Conservation (phyloP, 2,329 filamentous ascomycete genomes). For the Apiospora sp. region DNA sequence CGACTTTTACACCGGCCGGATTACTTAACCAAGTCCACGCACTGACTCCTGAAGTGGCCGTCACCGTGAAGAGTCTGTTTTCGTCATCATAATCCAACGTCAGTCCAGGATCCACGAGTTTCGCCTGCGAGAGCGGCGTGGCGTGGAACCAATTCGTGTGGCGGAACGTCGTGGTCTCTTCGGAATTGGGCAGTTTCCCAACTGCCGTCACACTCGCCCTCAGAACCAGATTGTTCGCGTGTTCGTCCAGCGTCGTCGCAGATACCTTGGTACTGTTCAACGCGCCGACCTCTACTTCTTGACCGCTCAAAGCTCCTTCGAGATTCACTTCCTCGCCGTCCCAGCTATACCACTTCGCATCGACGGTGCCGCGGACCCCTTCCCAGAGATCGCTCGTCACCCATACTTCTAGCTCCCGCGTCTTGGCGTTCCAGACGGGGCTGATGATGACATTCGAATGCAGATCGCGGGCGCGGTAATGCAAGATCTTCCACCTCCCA, state of each 20-base stretch:
- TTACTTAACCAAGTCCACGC: slow-evolving; percentile 36
- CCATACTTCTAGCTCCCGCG: slow-evolving; percentile 59
- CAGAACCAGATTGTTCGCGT: slow-evolving; percentile 39
- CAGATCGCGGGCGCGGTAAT: slow-evolving; percentile 64
- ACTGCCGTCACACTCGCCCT: slow-evolving; percentile 50
- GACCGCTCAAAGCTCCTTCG: slow-evolving; percentile 36
- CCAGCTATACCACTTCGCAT: slow-evolving; percentile 60
- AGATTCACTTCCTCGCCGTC: slow-evolving; percentile 41
- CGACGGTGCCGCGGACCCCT: slow-evolving; percentile 52
- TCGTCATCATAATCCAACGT: not conserved
- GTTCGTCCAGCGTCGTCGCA: not conserved
- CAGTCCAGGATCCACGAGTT: slow-evolving; percentile 57
- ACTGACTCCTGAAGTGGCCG: not conserved
- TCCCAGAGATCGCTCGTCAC: slow-evolving; percentile 67
- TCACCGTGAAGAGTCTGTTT: not conserved
- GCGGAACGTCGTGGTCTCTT: slow-evolving; percentile 49
- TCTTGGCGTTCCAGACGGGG: slow-evolving; percentile 60
- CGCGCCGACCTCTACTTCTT: slow-evolving; percentile 54
- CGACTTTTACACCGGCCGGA: slow-evolving; percentile 54
- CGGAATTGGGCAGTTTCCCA: slow-evolving; percentile 56
- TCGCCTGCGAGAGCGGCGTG: slow-evolving; percentile 52
- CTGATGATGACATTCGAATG: slow-evolving; percentile 67
- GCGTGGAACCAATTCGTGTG: slow-evolving; percentile 61
- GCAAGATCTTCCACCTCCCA: slow-evolving; percentile 69
- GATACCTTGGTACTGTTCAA: slow-evolving; percentile 55